A percentile compares a stretch with the other conserved stretches of the same genome.
Evolutionary conservation across 805 yeast species (phyloP).

Genomic region (Metschnikowia vanudenii): DNA sequence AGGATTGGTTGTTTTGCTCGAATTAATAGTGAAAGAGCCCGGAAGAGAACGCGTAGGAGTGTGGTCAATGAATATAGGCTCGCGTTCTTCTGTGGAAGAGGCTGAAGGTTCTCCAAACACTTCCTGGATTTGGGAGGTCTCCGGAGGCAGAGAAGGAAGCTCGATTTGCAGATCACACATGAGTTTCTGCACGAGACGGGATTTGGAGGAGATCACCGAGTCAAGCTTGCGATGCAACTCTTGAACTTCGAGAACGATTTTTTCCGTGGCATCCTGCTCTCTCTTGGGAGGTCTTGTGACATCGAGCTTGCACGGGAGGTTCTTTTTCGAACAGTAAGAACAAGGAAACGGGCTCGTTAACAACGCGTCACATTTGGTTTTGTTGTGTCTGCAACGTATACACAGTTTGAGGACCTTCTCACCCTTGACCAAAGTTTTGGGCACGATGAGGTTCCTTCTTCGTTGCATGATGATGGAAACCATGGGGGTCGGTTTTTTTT

Average conservation of each 20-base stretch:
- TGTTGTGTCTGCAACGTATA: conserved; percentile 61
- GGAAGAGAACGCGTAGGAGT: conserved; percentile 17
- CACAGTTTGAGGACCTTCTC: conserved; percentile 49
- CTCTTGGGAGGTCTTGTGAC: conserved; percentile 33
- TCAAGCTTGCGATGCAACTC: conserved; percentile 17
- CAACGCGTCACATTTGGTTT: conserved; percentile 62
- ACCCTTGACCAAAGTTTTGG: conserved; percentile 15
- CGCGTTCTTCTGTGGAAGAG: not conserved
- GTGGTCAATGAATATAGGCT: conserved; percentile 17
- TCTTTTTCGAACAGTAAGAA: conserved; percentile 52
- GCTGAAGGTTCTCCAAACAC: conserved; percentile 7
- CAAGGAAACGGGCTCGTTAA: conserved; percentile 55
- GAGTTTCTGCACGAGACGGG: conserved; percentile 13
- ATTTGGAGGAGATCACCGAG: conserved; percentile 11
- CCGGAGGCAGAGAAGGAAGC: conserved; percentile 5
- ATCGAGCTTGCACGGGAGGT: conserved; percentile 53
- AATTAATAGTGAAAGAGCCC: conserved; percentile 17
- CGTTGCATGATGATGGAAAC: conserved; percentile 20
- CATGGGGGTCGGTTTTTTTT: conserved; percentile 7
- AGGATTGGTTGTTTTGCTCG: conserved; percentile 14
- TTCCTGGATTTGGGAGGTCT: conserved; percentile 6
- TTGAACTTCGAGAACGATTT: conserved; percentile 14
- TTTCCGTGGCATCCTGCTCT: conserved; percentile 16
- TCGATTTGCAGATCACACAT: not conserved
- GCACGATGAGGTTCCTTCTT: conserved; percentile 14